These are phyloP conservation scores for Madurella mycetomatis DNA, from an alignment of 2,329 filamentous ascomycete genomes.

Conservation along the genomic window DNA sequence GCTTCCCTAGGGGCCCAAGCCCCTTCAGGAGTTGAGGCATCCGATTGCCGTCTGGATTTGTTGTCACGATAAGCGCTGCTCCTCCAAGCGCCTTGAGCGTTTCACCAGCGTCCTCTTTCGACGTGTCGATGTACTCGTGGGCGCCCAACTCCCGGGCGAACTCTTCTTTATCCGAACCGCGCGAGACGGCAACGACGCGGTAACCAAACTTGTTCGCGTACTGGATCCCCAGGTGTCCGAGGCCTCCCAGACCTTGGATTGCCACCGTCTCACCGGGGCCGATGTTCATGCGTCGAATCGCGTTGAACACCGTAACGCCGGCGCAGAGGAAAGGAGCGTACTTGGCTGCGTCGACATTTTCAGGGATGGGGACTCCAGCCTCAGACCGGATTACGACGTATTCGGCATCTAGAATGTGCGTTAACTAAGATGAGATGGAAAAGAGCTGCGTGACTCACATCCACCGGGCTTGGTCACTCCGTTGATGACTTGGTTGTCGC, in stretches of 20 bases:
- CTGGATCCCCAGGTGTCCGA: slow-evolving; percentile 63
- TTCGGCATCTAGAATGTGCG: slow-evolving; percentile 38
- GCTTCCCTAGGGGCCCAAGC: slow-evolving; percentile 50
- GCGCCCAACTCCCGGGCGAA: slow-evolving; percentile 53
- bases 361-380: slow-evolving; percentile 43
- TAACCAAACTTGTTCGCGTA: slow-evolving; percentile 62
- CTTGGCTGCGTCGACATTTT: slow-evolving; percentile 37
- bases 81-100: slow-evolving; percentile 52
- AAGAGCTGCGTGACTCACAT: slow-evolving; percentile 30
- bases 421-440: background rate
- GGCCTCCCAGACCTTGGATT: slow-evolving; percentile 57
- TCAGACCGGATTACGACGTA: slow-evolving; percentile 52
- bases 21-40: slow-evolving; percentile 51
- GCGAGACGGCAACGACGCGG: slow-evolving; percentile 52
- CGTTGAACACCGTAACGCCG: slow-evolving; percentile 44
- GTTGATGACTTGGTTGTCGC: slow-evolving; percentile 58
- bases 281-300: slow-evolving; percentile 35
- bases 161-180: slow-evolving; percentile 46
- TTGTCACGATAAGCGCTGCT: slow-evolving; percentile 57
- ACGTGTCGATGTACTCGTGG: slow-evolving; percentile 48
- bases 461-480: slow-evolving; percentile 63
- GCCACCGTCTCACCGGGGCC: slow-evolving; percentile 35
- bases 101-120: slow-evolving; percentile 42
- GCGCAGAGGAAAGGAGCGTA: slow-evolving; percentile 49
- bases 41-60: slow-evolving; percentile 55